Evolutionary conservation across 1,284 basidiomycete genomes (phyloP).

Genomic region (Xerocomus amazonicus): DNA sequence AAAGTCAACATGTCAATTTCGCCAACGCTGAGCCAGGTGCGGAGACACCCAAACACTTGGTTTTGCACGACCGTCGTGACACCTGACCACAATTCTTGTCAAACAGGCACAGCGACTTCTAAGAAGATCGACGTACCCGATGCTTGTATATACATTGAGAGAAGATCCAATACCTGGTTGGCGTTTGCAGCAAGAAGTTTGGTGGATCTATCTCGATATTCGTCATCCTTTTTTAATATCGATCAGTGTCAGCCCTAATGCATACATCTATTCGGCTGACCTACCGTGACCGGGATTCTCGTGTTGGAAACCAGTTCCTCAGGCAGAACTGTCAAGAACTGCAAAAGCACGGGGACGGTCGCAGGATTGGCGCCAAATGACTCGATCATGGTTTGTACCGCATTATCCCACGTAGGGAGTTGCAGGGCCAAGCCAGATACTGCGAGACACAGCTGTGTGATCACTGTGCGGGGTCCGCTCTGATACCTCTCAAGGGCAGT

Average conservation of each 20-base stretch:
- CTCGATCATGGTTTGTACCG: slow-evolving; percentile 82
- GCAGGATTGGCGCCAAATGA: slow-evolving; percentile 81
- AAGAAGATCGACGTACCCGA: slow-evolving; percentile 52
- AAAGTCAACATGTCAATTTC: slow-evolving; percentile 72
- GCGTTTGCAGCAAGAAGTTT: slow-evolving; percentile 73
- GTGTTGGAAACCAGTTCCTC: slow-evolving; percentile 88
- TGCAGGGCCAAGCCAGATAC: slow-evolving; percentile 91
- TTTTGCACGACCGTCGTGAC: slow-evolving; percentile 80
- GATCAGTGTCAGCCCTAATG: slow-evolving; percentile 6
- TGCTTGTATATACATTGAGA: slow-evolving; percentile 90
- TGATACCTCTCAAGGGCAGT: slow-evolving; percentile 69
- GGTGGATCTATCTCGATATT: slow-evolving; percentile 66
- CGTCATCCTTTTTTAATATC: slow-evolving; percentile 60
- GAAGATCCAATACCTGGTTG: slow-evolving; percentile 69
- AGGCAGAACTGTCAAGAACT: slow-evolving; percentile 89
- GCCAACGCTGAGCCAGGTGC: slow-evolving; percentile 86
- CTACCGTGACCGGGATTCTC: slow-evolving; percentile 84
- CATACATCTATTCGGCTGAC: slow-evolving; percentile 29
- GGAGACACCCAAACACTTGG: slow-evolving; percentile 84
- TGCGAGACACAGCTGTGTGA: slow-evolving; percentile 88
- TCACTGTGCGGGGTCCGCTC: slow-evolving; percentile 78
- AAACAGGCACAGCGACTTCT: neutral
- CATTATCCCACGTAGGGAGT: slow-evolving; percentile 83
- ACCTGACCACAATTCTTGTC: slow-evolving; percentile 46
- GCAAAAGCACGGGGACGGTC: slow-evolving; percentile 81